Evolutionary conservation across 2,329 filamentous ascomycete species (phyloP).

Genomic region (Pseudogymnoascus sp.): DNA sequence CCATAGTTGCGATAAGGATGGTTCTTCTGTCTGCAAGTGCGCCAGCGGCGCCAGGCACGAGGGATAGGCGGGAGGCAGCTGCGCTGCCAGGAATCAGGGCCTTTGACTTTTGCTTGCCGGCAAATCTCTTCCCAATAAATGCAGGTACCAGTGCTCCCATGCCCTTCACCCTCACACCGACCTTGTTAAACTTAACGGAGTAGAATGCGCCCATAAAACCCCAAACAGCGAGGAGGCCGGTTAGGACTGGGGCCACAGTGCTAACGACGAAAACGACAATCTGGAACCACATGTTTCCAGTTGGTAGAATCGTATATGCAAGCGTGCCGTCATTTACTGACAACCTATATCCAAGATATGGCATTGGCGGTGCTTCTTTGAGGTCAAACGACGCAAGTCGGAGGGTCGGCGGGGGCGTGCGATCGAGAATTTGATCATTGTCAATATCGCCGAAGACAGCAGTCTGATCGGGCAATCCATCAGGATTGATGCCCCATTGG

Average conservation of each 20-base stretch:
- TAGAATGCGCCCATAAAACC: conserved; percentile 48
- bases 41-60: background rate
- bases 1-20: conserved; percentile 61
- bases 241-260: conserved; percentile 42
- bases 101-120: background rate
- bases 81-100: background rate
- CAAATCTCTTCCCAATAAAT: background rate
- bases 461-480: conserved; percentile 53
- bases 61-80: background rate
- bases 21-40: conserved; percentile 33
- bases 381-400: conserved; percentile 49
- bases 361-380: conserved; percentile 42
- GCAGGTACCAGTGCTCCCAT: background rate
- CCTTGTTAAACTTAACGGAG: conserved; percentile 47
- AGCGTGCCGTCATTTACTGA: conserved; percentile 45
- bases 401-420: conserved; percentile 51
- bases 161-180: conserved; percentile 34
- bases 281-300: conserved; percentile 44
- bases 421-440: conserved; percentile 49
- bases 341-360: conserved; percentile 46
- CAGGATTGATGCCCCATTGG: conserved; percentile 56
- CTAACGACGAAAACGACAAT: conserved; percentile 45
- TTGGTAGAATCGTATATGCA: conserved; percentile 42
- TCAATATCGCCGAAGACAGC: conserved; percentile 54
- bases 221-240: conserved; percentile 41